phyloP scores from a whole-genome alignment of 345 rosid genomes.

The Bretschneidera sinensis region DNA sequence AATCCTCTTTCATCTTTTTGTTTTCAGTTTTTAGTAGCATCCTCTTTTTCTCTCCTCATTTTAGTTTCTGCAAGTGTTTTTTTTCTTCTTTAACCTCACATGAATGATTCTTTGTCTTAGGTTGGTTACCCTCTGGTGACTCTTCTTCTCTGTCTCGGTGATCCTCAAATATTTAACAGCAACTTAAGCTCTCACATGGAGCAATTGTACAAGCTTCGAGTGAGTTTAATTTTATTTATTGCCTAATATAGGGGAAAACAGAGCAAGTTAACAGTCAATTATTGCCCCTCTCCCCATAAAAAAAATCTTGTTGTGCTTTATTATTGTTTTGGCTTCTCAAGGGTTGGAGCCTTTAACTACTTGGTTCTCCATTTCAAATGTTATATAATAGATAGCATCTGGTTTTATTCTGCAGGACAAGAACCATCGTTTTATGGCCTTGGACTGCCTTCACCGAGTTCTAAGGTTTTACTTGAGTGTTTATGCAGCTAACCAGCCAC shows the following conservation, averaged over 20 bases:
- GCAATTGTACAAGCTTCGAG: conserved; percentile 94
- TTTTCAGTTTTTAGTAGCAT: no score
- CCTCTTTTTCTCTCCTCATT: not conserved
- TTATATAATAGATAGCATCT: no score
- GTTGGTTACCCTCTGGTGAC: conserved; percentile 98
- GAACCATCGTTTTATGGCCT: conserved; percentile 94
- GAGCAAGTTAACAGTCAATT: no score
- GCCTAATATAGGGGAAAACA: conserved; percentile 8
- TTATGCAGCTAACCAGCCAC: conserved; percentile 88
- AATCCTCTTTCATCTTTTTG: no score
- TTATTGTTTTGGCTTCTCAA: no score
- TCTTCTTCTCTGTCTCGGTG: conserved; percentile 97
- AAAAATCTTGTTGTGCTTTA: no score
- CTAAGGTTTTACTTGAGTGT: conserved; percentile 95
- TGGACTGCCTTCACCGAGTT: conserved; percentile 96
- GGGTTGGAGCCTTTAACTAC: no score
- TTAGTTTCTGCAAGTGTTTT: not conserved
- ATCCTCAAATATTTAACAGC: conserved; percentile 84
- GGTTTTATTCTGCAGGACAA: conserved; percentile 68
- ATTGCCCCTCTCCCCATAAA: no score
- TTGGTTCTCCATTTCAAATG: no score
- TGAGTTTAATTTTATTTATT: conserved; percentile 39
- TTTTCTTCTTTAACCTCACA: conserved; percentile 14
- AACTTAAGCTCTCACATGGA: conserved; percentile 92
- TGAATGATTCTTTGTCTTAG: conserved; percentile 34